phyloP scores from a whole-genome alignment of 805 yeast genomes.

The Ogataea methylovora region DNA sequence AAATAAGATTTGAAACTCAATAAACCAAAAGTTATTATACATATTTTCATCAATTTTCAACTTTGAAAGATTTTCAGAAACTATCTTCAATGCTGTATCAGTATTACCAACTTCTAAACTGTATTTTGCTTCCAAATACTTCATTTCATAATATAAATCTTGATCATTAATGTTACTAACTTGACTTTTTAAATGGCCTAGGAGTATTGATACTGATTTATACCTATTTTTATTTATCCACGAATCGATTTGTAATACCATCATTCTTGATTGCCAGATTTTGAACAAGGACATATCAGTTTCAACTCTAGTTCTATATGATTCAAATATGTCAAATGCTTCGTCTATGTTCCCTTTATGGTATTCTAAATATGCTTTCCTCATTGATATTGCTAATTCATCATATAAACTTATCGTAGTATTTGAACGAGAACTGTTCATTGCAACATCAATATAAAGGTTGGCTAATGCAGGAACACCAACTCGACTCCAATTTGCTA shows the following conservation, averaged over 20 bases:
- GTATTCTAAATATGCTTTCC: constrained; percentile 31
- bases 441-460: constrained; percentile 39
- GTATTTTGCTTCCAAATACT: constrained; percentile 17
- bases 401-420: constrained; percentile 29
- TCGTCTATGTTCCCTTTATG: constrained; percentile 32
- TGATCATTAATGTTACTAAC: constrained; percentile 24
- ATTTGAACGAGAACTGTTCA: constrained; percentile 28
- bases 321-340: constrained; percentile 29
- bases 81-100: constrained; percentile 13
- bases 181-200: constrained; percentile 24
- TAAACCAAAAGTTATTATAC: constrained; percentile 34
- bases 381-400: constrained; percentile 28
- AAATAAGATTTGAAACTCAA: constrained; percentile 40
- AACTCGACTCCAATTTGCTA: constrained; percentile 43
- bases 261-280: constrained; percentile 31
- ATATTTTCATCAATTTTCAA: constrained; percentile 16
- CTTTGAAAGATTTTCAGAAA: constrained; percentile 12
- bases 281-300: constrained; percentile 33
- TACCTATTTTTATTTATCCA: constrained; percentile 32
- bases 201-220: constrained; percentile 26
- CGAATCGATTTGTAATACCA: constrained; percentile 30
- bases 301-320: constrained; percentile 16
- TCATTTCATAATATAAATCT: constrained; percentile 21
- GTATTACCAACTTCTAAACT: constrained; percentile 13
- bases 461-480: constrained; percentile 42